Conservation (phyloP, 768 basidiomycete genomes). For the Cubamyces lactineus region DNA sequence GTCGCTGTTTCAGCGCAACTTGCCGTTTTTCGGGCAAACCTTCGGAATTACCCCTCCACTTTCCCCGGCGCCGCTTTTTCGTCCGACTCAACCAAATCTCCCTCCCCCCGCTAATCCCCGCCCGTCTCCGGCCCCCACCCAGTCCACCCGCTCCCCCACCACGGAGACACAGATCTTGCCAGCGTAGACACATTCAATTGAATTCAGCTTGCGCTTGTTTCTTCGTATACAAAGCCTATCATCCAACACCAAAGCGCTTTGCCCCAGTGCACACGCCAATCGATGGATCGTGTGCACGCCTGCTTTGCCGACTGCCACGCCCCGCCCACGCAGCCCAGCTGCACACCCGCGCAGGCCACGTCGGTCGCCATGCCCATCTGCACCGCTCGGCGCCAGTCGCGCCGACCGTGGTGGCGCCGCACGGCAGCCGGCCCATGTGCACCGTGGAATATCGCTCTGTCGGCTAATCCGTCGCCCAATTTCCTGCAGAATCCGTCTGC, state of each 20-base stretch:
- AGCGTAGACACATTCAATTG: not conserved
- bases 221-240: not conserved
- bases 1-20: constrained; percentile 26
- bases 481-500: constrained; percentile 13
- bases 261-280: not conserved
- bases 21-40: constrained; percentile 20
- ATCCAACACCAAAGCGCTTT: not conserved
- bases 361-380: constrained; percentile 1
- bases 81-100: not conserved
- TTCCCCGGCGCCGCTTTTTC: constrained; percentile 11
- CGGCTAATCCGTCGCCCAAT: constrained; percentile 4
- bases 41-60: constrained; percentile 18
- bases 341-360: not conserved
- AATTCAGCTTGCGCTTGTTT: not conserved
- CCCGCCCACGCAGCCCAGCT: not conserved
- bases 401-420: constrained; percentile 4
- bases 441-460: not conserved
- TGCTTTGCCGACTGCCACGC: constrained; percentile 7
- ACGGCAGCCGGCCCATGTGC: not conserved
- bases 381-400: not conserved
- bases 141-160: not conserved
- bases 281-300: not conserved
- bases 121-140: not conserved
- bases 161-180: no score
- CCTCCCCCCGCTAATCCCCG: constrained; percentile 6